These are phyloP conservation scores for Dendrostoma leiphaemia DNA, from an alignment of 2,329 filamentous ascomycete species.

Conservation along the genomic window DNA sequence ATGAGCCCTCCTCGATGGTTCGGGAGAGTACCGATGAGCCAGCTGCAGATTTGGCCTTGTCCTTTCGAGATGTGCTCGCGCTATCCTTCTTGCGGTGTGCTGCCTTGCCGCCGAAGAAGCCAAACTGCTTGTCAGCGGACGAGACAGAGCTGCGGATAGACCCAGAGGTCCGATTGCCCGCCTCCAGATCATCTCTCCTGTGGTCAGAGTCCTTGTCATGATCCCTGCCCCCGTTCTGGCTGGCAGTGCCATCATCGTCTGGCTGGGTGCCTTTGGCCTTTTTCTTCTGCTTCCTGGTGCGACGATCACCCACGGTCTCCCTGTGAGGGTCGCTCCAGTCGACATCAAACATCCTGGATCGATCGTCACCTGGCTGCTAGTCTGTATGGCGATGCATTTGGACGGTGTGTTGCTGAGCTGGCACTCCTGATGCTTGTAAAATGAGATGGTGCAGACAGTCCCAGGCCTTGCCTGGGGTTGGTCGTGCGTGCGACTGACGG, in stretches of 20 bases:
- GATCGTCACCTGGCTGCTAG: slow-evolving; percentile 14
- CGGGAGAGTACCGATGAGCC: slow-evolving; percentile 11
- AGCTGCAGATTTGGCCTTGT: slow-evolving; percentile 7
- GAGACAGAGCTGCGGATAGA: slow-evolving; percentile 46
- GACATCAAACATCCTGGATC: slow-evolving; percentile 54
- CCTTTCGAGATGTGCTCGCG: slow-evolving; percentile 22
- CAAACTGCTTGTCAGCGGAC: slow-evolving; percentile 37
- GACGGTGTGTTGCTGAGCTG: not conserved
- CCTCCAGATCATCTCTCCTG: slow-evolving; percentile 27
- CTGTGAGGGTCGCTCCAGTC: slow-evolving; percentile 55
- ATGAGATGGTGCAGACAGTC: too few relatives aligned
- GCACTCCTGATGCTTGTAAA: not conserved
- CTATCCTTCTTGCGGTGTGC: slow-evolving; percentile 33
- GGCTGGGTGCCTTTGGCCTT: slow-evolving; percentile 31
- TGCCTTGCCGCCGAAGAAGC: slow-evolving; percentile 43
- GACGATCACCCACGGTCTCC: slow-evolving; percentile 52
- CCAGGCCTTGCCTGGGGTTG: too few relatives aligned
- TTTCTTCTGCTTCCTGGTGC: slow-evolving; percentile 46
- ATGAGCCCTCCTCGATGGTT: slow-evolving; percentile 5
- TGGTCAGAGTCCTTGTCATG: slow-evolving; percentile 19
- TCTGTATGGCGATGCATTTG: slow-evolving; percentile 6
- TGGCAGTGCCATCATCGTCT: slow-evolving; percentile 1
- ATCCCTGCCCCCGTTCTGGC: not conserved
- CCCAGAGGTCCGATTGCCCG: slow-evolving; percentile 29
- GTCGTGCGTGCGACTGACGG: too few relatives aligned